Evolutionary conservation across 2,329 filamentous ascomycete genomes (phyloP).

Genomic region (Aspergillus nomiae): DNA sequence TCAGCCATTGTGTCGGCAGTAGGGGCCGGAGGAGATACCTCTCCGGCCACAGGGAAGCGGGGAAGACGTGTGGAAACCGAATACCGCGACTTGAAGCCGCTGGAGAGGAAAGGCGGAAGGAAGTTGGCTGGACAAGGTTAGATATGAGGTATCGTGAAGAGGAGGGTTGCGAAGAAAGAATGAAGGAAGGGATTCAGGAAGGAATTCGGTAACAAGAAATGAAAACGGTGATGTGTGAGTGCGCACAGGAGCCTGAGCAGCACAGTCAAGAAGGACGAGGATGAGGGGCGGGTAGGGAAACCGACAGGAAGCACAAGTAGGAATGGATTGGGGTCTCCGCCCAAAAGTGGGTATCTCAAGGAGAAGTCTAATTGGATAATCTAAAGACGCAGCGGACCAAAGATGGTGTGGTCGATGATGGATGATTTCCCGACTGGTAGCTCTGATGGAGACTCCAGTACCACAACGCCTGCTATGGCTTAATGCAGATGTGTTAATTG

Average conservation of each 20-base stretch:
- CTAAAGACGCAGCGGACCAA: conserved; percentile 18
- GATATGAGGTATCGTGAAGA: conserved; percentile 19
- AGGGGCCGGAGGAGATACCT: conserved; percentile 30
- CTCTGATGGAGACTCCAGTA: conserved; percentile 1
- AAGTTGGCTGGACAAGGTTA: conserved; percentile 68
- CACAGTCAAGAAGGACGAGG: conserved; percentile 15
- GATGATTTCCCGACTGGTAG: conserved; percentile 1
- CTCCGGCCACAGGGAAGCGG: conserved; percentile 30
- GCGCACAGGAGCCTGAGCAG: conserved; percentile 4
- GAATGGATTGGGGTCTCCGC: conserved; percentile 16
- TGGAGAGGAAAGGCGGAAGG: conserved; percentile 56
- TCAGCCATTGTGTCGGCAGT: conserved; percentile 62
- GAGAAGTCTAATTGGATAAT: conserved; percentile 28
- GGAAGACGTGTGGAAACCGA: conserved; percentile 50
- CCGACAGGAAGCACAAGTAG: conserved; percentile 15
- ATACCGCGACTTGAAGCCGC: conserved; percentile 66
- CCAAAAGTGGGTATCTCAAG: conserved; percentile 25
- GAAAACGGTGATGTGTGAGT: conserved; percentile 8
- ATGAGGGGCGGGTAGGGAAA: conserved; percentile 26
- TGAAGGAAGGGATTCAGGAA: neutral
- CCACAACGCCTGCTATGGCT: neutral
- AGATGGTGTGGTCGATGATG: conserved; percentile 12
- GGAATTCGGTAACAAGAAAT: conserved; percentile 1
- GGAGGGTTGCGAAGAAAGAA: conserved; percentile 15
- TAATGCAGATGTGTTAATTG: neutral